Base-by-base conservation (phyloP, 192 early-diverging fungal species). In the Gaertneriomyces semiglobifer region DNA sequence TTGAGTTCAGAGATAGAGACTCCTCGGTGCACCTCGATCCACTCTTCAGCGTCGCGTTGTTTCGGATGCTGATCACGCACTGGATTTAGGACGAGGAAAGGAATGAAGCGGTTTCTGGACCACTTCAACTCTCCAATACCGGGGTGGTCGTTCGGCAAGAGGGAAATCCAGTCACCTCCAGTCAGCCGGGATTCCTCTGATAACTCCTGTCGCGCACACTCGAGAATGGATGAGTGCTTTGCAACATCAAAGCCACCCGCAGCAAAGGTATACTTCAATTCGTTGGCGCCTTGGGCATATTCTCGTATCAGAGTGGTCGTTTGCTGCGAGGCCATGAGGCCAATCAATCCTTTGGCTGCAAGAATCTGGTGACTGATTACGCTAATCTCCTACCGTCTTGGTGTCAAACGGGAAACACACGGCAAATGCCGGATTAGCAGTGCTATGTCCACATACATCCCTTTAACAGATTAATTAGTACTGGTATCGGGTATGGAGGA, bases 101-200 rank as follows among this genome's bases (percentile, higher is more conserved):
- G 81, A 5, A 84, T 71, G 72, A 87, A 87, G 39, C 78, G 70
- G 62, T 87, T 87, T 16, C 58, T 62, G 39, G 78, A 75, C 85
- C 85, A 87, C 59, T 87, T 87, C 44, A 87, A 48, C 67, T 75
- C 82, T 46, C 70, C 71, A 50, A 84, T 84, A 6, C 84, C 84
- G 2, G 70, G 58, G 61, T 79, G 78, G 7, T 63, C 71, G 9
- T 68, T 44, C 11, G 78, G 79, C 4, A 78, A 61, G 6, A 87
- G 62, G 20, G 62, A 53, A 38, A 86, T 74, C 74, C 69, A 80
- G n/a, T 53, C 16, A 6, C 80, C 85, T n/a, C 66, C 74, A 19
- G 65, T 85, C 18, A 87, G 69, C 19, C 66, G 70, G 6, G 82
- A 76, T 66, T 87, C 85, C 63, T 87, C 85, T 20, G 82, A 84